Percentiles rank a stretch among this genome's conserved stretches.
Conservation (phyloP, 164 flowering plant genomes). For the Vitis vinifera region ASM3070453v1 NC_081822.1:9543501-9544000, state of each 20-base stretch:
- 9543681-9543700: conserved; percentile 61
- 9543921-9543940: conserved; percentile 63
- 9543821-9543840: no score
- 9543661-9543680: conserved; percentile 58
- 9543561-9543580: conserved; percentile 60
- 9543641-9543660: conserved; percentile 64
- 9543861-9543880: neutral
- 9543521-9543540: conserved; percentile 40
- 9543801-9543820: no score
- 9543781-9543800: no score
- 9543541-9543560: conserved; percentile 58
- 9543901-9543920: conserved; percentile 68
- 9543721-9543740: conserved; percentile 74
- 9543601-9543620: conserved; percentile 56
- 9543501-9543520: neutral
- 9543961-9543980: conserved; percentile 65
- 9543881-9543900: neutral
- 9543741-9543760: conserved; percentile 24
- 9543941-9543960: conserved; percentile 80
- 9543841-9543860: no score
- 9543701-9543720: conserved; percentile 62
- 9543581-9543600: conserved; percentile 82
- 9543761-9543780: neutral
- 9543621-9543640: conserved; percentile 36
- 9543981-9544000: conserved; percentile 60